phyloP scores from a whole-genome alignment of 345 rosid species.

The Rhodamnia rubescens region DNA sequence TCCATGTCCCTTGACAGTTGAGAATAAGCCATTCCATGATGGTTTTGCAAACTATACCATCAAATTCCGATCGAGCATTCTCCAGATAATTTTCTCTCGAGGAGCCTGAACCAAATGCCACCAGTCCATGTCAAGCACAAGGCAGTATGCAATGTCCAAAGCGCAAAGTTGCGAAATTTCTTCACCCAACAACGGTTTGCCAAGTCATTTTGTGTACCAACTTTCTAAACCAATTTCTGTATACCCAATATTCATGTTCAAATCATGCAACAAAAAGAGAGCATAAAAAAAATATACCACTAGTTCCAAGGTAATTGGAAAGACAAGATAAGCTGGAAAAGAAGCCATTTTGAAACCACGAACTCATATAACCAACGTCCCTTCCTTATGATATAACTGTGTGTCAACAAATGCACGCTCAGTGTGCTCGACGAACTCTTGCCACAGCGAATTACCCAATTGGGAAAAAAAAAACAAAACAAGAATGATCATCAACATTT shows the following conservation, averaged over 20 bases:
- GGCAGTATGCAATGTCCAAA: background rate
- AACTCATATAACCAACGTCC: background rate
- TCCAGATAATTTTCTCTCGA: background rate
- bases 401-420: background rate
- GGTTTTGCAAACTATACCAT: background rate
- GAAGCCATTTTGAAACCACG: background rate
- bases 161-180: background rate
- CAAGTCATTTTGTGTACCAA: background rate
- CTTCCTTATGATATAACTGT: background rate
- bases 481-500: background rate
- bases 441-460: background rate
- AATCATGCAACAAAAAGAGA: background rate
- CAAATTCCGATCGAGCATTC: background rate
- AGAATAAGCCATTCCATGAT: slow-evolving; percentile 17
- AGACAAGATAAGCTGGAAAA: background rate
- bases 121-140: background rate
- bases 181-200: background rate
- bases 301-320: background rate
- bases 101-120: slow-evolving; percentile 1
- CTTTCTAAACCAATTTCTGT: background rate
- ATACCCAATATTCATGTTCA: background rate
- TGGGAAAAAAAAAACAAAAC: background rate
- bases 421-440: background rate
- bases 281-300: background rate
- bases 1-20: slow-evolving; percentile 27